These are phyloP conservation scores for Melastoma candidum DNA, from an alignment of 441 rosid species.

Conservation along the genomic window DNA sequence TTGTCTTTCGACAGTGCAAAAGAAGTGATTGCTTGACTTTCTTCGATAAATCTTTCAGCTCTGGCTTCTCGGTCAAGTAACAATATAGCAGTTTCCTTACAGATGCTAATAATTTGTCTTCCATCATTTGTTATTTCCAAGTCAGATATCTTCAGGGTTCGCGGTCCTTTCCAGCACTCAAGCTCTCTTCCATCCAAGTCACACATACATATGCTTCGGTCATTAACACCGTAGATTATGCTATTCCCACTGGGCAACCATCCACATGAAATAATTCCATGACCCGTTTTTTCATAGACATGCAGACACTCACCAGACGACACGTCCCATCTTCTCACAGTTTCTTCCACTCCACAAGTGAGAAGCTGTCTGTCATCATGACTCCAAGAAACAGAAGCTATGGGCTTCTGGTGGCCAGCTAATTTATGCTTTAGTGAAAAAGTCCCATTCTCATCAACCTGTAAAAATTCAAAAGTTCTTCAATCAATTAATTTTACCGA, in stretches of 20 bases:
- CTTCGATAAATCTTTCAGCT: constrained; percentile 39
- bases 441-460: constrained; percentile 45
- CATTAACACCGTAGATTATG: constrained; percentile 37
- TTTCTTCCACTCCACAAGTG: constrained; percentile 53
- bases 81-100: constrained; percentile 39
- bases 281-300: constrained; percentile 39
- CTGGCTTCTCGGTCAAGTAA: constrained; percentile 40
- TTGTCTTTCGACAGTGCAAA: constrained; percentile 57
- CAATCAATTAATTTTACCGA: no score
- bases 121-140: constrained; percentile 54
- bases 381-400: constrained; percentile 54
- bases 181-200: constrained; percentile 48
- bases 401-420: constrained; percentile 54
- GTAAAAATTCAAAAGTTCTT: constrained; percentile 1
- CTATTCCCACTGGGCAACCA: constrained; percentile 47
- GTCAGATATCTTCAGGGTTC: constrained; percentile 42
- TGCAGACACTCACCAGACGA: constrained; percentile 47
- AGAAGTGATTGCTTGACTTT: constrained; percentile 43
- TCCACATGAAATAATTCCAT: constrained; percentile 46
- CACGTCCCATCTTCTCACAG: constrained; percentile 47
- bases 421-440: constrained; percentile 48
- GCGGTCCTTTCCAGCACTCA: constrained; percentile 46
- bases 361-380: constrained; percentile 45
- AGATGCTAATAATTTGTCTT: constrained; percentile 42
- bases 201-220: constrained; percentile 48